phyloP scores from a whole-genome alignment of 1,284 basidiomycete species.

The Pseudozyma flocculosa region DNA sequence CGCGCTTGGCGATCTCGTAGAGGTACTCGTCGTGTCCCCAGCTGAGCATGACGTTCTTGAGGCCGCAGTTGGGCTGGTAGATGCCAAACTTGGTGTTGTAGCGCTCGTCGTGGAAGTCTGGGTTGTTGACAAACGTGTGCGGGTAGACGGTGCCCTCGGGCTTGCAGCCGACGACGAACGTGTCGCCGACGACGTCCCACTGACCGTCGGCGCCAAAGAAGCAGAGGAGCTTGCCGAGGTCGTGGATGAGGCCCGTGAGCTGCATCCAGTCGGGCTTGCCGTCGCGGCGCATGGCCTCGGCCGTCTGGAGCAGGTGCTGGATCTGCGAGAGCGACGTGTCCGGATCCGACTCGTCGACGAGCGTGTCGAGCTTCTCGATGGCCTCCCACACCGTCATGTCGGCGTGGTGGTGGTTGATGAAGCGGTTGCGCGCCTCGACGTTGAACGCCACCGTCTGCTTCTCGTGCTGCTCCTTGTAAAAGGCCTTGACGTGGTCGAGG shows the following conservation, averaged over 20 bases:
- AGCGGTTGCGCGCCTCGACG: slow-evolving; percentile 26
- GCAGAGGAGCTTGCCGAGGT: slow-evolving; percentile 41
- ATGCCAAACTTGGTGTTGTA: slow-evolving; percentile 81
- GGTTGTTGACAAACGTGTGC: slow-evolving; percentile 78
- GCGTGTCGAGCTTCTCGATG: slow-evolving; percentile 82
- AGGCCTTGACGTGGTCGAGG: slow-evolving; percentile 80
- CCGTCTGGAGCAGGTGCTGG: slow-evolving; percentile 85
- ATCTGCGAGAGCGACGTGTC: slow-evolving; percentile 66
- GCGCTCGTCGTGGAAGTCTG: slow-evolving; percentile 70
- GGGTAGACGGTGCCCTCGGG: slow-evolving; percentile 69
- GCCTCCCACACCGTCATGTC: slow-evolving; percentile 74
- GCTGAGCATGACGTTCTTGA: slow-evolving; percentile 85
- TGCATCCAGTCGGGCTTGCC: slow-evolving; percentile 71
- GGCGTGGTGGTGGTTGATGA: slow-evolving; percentile 30
- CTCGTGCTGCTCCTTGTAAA: slow-evolving; percentile 84
- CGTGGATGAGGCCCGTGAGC: slow-evolving; percentile 73
- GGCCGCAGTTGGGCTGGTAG: slow-evolving; percentile 78
- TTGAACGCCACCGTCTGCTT: slow-evolving; percentile 66
- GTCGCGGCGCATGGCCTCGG: slow-evolving; percentile 83
- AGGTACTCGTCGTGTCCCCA: slow-evolving; percentile 77
- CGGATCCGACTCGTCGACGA: slow-evolving; percentile 85
- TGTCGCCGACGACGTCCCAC: slow-evolving; percentile 86
- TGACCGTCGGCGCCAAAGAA: slow-evolving; percentile 65
- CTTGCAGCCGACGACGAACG: slow-evolving; percentile 81
- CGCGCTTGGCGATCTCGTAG: slow-evolving; percentile 37